These are phyloP conservation scores for Angomonas ambiguus DNA, from an alignment of 208 protist species.

Conservation along the genomic window DNA sequence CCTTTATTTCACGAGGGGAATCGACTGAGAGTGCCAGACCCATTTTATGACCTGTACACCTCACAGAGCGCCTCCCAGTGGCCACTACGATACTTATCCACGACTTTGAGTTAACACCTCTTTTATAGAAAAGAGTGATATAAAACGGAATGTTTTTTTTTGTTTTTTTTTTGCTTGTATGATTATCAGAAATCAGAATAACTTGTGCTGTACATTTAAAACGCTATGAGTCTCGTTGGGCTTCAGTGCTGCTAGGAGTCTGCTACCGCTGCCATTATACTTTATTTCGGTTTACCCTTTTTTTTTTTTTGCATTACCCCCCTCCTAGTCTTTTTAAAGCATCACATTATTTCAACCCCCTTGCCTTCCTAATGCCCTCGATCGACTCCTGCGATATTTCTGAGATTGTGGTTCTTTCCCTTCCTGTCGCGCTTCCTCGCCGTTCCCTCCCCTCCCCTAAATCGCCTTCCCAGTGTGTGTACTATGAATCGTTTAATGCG, in stretches of 20 bases:
- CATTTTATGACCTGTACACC: background rate
- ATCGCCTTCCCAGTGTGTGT: background rate
- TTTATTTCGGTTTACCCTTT: no score
- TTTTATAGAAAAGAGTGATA: no score
- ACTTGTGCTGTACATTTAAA: no score
- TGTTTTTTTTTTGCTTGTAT: no score
- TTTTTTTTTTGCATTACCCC: background rate
- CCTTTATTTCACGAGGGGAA: background rate
- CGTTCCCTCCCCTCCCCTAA: background rate
- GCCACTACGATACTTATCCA: background rate
- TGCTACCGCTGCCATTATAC: no score
- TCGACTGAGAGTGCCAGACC: background rate
- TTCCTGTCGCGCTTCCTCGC: background rate
- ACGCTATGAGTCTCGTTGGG: no score
- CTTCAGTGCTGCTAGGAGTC: no score
- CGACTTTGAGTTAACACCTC: no score
- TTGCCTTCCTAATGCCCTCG: background rate
- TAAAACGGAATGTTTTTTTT: no score
- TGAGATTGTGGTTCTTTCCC: background rate
- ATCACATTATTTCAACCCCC: no score
- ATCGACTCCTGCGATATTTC: background rate
- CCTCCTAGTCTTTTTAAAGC: background rate
- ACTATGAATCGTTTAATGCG: background rate
- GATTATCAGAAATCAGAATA: no score
- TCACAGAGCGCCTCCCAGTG: background rate